Conservation (phyloP, 495 filamentous ascomycete genomes). For the Neurospora sp. region DNA sequence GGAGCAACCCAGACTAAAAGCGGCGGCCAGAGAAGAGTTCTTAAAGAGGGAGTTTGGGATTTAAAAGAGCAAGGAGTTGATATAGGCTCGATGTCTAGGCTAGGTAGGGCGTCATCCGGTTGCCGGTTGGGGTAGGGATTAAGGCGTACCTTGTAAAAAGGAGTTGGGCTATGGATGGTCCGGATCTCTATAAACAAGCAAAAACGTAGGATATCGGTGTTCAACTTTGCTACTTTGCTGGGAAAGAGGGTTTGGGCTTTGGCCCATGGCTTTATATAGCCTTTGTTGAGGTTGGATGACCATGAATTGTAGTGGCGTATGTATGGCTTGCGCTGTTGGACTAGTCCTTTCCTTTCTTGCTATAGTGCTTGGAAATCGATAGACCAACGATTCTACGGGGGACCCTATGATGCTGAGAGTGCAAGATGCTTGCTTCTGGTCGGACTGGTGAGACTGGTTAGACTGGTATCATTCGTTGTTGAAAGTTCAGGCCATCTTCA, state of each 20-base stretch:
- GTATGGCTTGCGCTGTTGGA: not conserved
- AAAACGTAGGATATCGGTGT: not conserved
- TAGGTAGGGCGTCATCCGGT: not conserved
- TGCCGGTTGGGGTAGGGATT: not conserved
- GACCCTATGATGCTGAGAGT: not conserved
- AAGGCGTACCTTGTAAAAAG: not conserved
- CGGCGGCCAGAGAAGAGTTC: no score
- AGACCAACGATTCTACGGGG: not conserved
- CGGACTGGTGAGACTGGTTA: not conserved
- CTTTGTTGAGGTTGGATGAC: not conserved
- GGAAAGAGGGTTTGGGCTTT: not conserved
- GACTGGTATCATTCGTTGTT: not conserved
- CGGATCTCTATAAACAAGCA: not conserved
- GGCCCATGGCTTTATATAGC: not conserved
- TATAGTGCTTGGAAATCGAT: not conserved
- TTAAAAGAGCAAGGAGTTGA: not conserved
- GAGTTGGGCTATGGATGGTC: not conserved
- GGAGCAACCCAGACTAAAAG: not conserved
- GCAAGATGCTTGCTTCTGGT: not conserved
- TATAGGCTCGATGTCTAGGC: not conserved
- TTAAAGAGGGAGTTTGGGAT: not conserved
- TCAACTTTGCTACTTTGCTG: not conserved
- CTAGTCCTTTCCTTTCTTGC: not conserved
- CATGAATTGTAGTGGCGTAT: not conserved
- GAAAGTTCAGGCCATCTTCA: not conserved